Base-by-base conservation (phyloP, 345 rosid genomes). In the Cardamine occulta region DNA sequence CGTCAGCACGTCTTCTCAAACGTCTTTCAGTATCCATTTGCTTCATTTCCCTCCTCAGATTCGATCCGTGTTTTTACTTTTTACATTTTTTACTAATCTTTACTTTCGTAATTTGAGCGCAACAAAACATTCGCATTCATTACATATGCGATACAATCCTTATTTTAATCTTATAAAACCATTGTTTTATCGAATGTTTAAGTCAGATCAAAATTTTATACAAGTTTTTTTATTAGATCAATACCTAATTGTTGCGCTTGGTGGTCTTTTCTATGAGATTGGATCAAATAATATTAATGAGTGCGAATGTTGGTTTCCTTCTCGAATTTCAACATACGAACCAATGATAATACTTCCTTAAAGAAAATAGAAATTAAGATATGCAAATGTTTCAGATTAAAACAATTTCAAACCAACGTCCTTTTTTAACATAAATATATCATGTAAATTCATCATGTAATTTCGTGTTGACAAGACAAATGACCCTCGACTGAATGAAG, bases 1-100 rank as follows among this genome's bases (percentile, higher is more conserved):
- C 72, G 76, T 77, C 67, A 77, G 45, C 77, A 78, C 55, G 77
- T 78, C 74, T 42, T 52, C 74, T 78, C 81, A 66, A 66, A 66
- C 58, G 74, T 78, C 77, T 65, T 58, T 72, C 77, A 40, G 63
- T 59, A 26, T 72, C 80, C 80, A 77, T 70, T 68, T 64, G 60
- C 77, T 61, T 39, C 56, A 42, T 56, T 40, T 39, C 37, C 24
- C 39, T 58, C 42, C 42, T 68, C 37, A 23, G n/a, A 18, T 60
- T 52, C 75, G 60, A 19, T 19, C 19, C 19, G 32, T 73, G 42
- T 63, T 63, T 15, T 7, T n/a, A 15, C 51, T 24, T 24, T 24
- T 7, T n/a, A 15, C 51, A 2, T 24, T 24, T 24, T 24, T 24
- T 24, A 24, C 28, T 28, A 28, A 28, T 47, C 10, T 17, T 47